These are phyloP conservation scores for Pinus taeda DNA, from an alignment of 75 land plant species.

Conservation along the genomic window DNA sequence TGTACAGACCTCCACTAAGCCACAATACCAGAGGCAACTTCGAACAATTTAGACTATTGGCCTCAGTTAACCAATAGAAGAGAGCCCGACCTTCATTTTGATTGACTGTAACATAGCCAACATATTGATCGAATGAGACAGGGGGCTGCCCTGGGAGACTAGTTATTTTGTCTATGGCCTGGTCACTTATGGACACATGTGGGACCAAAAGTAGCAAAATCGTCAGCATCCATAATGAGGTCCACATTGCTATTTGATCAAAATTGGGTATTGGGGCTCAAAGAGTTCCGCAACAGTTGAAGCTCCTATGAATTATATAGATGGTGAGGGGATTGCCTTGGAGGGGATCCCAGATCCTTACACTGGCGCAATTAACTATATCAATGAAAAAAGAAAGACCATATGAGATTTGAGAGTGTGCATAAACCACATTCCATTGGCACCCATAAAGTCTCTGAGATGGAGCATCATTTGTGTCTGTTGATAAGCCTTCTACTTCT, in stretches of 20 bases:
- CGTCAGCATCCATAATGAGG: neutral
- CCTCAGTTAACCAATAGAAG: conserved; percentile 47
- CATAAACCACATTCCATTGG: no score
- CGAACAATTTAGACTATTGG: conserved; percentile 4
- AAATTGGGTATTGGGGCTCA: no score
- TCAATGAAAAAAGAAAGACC: no score
- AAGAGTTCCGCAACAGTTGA: no score
- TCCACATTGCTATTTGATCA: neutral
- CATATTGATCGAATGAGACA: conserved; percentile 26
- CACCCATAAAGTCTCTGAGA: no score
- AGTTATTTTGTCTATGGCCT: conserved; percentile 10
- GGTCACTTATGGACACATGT: neutral
- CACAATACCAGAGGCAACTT: conserved; percentile 51
- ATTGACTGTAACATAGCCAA: conserved; percentile 38
- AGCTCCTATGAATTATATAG: no score
- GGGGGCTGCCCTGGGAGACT: conserved; percentile 30
- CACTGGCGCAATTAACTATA: no score
- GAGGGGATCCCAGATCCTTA: no score
- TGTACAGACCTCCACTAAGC: conserved; percentile 56
- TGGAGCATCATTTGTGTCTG: no score
- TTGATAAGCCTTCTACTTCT: no score
- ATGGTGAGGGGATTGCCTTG: no score
- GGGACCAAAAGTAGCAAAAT: neutral
- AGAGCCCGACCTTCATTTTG: conserved; percentile 34
- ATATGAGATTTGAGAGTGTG: no score